Evolutionary conservation across 768 basidiomycete genomes (phyloP), one percentile per base, ranked within the genome.

Genomic region (Suillus subaureus): DNA sequence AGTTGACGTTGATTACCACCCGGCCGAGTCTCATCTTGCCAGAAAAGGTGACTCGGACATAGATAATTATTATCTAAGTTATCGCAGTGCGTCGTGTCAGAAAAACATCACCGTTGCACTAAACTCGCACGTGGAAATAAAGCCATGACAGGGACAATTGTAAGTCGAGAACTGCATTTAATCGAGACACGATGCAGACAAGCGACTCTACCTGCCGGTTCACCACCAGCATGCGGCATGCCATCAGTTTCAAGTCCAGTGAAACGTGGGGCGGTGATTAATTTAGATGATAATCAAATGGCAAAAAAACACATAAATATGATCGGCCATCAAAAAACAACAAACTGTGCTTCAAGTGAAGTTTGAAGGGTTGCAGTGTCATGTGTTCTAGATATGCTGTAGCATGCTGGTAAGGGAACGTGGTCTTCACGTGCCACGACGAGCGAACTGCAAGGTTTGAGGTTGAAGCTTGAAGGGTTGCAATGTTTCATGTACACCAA

Each of bases 221-320:
- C 52, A 54, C 51, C 28, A 52, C 28, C 51, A 28, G 28, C 16
- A 28, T 31, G 51, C 35, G 35, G 35, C 28, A 52, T 26, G 23
- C 13, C 47, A 49, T 21, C 52, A 12, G 5, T 18, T 21, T 33
- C 28, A 54, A 28, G 16, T 31, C 16, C 21, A 31, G 21, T 55
- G 31, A 35, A 35, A 55, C 39, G 28, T 40, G 52, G 61, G 13
- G 35, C 66, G 66, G 72, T 60, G 70, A 66, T 71, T n/a, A 55
- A 54, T 18, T 31, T 21, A 6, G 52, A 54, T 31, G 31, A 33
- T 33, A 31, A 52, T 51, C 26, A 31, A 16, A 28, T 18, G 26
- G 28, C 21, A 21, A 42, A 43, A 43, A 43, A 43, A 35, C 42
- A 35, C 42, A 42, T 42, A 42, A 6, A 18, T 16, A 42, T 18